Base-by-base conservation (phyloP, 2,329 filamentous ascomycete genomes). In the Ophiostoma perfectum region DNA sequence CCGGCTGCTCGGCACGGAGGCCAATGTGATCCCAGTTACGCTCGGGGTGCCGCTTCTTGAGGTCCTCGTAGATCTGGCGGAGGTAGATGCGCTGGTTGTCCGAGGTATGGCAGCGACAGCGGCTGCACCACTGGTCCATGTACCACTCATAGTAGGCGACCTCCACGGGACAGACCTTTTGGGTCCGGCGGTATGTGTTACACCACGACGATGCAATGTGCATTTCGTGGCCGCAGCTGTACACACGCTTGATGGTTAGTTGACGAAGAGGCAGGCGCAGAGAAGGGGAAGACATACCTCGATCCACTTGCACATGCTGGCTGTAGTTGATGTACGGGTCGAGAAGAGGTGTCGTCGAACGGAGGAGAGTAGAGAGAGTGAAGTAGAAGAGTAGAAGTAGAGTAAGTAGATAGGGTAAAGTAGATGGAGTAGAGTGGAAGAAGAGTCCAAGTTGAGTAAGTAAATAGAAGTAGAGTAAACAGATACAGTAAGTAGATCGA, bases 1-100 rank as follows among this genome's bases (percentile, higher is more conserved):
- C 58, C 4, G 62, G 66, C 18, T 27, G 47, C 18, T 63, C 47
- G 14, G 18, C 67, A 39, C 36, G 39, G 9, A 41, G n/a, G 38
- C 63, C 14, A 39, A 68, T 18, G 41, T n/a, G 18, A n/a, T 68
- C 63, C 67, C 67, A 68, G 67, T 68, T 60, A 41, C 67, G 67
- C 11, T 65, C 62, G n/a, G 67, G 62, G 62, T 68, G 49, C 27
- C 18, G 49, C 49, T 47, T 65, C 47, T 65, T 65, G 18, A 65
- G 62, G 47, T 65, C 38, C 39, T 44, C n/a, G 14, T 65, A 60
- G 49, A 65, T 45, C 18, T 47, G 41, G 5, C 38, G 27, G 6
- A 65, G 42, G 64, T 52, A 62, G 5, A 41, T 16, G 64, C 64
- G 63, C 39, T 68, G 49, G 39, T 62, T 41, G 27, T 65, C 41